Percentiles rank a stretch among this genome's conserved stretches.
Conservation (phyloP, 352 stramenopile species). For the Pelagophyceae sp. region DNA sequence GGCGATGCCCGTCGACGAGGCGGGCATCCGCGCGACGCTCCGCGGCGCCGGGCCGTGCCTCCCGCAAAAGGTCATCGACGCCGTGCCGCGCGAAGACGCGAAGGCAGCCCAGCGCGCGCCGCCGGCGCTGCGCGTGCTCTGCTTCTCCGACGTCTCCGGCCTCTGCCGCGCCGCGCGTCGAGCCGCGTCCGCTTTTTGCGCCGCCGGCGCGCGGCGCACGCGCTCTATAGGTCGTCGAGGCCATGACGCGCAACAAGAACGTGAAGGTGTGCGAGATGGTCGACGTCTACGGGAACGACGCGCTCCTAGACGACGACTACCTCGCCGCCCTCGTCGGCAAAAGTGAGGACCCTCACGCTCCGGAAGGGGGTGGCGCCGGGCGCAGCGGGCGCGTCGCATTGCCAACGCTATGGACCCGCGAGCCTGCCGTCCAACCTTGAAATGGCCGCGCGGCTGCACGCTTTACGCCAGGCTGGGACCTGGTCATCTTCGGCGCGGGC, state of each 20-base stretch:
- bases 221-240: neutral
- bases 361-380: neutral
- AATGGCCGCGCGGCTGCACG: no score
- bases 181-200: neutral
- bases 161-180: neutral
- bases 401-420: no score
- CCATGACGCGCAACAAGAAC: neutral
- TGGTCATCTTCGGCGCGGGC: neutral
- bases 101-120: neutral
- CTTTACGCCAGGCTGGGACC: neutral
- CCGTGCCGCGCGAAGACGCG: neutral
- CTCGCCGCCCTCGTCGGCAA: neutral
- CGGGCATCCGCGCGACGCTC: neutral
- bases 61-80: neutral
- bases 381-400: no score
- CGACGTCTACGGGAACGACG: neutral
- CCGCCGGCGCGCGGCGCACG: no score
- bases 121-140: neutral
- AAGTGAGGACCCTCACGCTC: neutral
- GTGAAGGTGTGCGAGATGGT: neutral
- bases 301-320: neutral
- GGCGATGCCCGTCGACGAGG: neutral
- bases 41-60: neutral
- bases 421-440: no score
- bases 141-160: constrained; percentile 8